These are phyloP conservation scores for Diaporthe batatas DNA, from an alignment of 2,329 filamentous ascomycete species.

Conservation along the genomic window DNA sequence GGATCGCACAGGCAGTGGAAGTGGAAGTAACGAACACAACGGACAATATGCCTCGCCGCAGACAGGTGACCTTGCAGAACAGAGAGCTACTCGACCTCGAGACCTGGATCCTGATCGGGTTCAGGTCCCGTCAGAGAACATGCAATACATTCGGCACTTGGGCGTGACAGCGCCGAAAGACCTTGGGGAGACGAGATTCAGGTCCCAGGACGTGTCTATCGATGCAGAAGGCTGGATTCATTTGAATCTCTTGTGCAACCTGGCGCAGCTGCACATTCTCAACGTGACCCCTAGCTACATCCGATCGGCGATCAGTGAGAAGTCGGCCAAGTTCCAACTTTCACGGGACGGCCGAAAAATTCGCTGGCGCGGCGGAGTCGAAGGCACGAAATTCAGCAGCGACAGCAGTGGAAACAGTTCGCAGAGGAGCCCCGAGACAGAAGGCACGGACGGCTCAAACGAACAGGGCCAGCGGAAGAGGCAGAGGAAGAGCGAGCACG, in stretches of 20 bases:
- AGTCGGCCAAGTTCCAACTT: conserved; percentile 82
- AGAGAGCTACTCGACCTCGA: conserved; percentile 80
- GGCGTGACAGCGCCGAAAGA: conserved; percentile 63
- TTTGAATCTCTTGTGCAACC: conserved; percentile 81
- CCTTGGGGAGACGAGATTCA: conserved; percentile 56
- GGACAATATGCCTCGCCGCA: conserved; percentile 58
- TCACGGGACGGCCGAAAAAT: conserved; percentile 84
- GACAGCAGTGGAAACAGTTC: conserved; percentile 69
- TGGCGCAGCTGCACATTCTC: conserved; percentile 88
- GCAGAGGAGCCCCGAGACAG: conserved; percentile 61
- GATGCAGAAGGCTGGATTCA: conserved; percentile 85
- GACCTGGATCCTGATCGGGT: conserved; percentile 84
- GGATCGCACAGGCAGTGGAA: conserved; percentile 49
- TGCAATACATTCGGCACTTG: conserved; percentile 83
- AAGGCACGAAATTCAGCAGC: conserved; percentile 75
- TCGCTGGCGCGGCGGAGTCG: conserved; percentile 79
- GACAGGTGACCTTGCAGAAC: conserved; percentile 66
- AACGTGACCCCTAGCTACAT: conserved; percentile 86
- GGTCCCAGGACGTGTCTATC: conserved; percentile 63
- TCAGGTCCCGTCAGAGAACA: conserved; percentile 81
- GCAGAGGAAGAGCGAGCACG: conserved; percentile 57
- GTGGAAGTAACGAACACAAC: conserved; percentile 48
- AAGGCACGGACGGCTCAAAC: conserved; percentile 61
- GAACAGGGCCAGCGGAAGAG: conserved; percentile 60
- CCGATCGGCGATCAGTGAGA: conserved; percentile 76